Conservation (phyloP, 805 yeast species). For the Wickerhamiella slavikovae region DNA sequence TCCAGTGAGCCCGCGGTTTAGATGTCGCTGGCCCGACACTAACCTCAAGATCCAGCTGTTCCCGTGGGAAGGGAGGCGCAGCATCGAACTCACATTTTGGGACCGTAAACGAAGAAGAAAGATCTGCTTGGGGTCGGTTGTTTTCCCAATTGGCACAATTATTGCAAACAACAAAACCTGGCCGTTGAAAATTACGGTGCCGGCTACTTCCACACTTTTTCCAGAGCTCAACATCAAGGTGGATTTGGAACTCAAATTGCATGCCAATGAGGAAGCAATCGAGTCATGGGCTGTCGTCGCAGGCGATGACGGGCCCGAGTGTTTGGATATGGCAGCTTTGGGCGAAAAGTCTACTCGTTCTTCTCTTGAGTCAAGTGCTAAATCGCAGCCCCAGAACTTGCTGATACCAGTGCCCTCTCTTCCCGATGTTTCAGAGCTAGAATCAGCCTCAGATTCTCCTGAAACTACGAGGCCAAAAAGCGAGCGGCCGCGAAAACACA, state of each 20-base stretch:
- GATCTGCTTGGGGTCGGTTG: slow-evolving; percentile 10
- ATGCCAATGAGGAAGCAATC: slow-evolving; percentile 1
- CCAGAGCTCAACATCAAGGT: slow-evolving; percentile 9
- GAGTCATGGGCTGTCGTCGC: slow-evolving; percentile 2
- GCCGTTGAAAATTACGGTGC: slow-evolving; percentile 3
- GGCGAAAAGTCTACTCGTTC: neutral
- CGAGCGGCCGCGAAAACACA: too few relatives aligned
- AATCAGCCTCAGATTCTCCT: neutral
- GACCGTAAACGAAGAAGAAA: slow-evolving; percentile 10
- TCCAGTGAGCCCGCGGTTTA: slow-evolving; percentile 11
- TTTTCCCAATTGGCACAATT: slow-evolving; percentile 3
- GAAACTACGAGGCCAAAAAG: too few relatives aligned
- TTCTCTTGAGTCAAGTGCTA: neutral
- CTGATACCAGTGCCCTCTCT: neutral
- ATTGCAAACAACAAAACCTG: neutral
- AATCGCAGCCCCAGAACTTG: neutral
- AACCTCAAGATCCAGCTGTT: slow-evolving; percentile 6
- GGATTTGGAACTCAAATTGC: slow-evolving; percentile 5
- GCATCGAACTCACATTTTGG: slow-evolving; percentile 5
- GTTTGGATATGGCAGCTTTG: neutral
- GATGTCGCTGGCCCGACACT: slow-evolving; percentile 9
- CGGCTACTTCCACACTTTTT: slow-evolving; percentile 6
- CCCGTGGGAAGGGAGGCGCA: slow-evolving; percentile 2
- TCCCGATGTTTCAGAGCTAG: neutral
- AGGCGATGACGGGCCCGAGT: neutral